phyloP scores from a whole-genome alignment of 306 rosid species.

The Cyclanthera cordifolia region DNA sequence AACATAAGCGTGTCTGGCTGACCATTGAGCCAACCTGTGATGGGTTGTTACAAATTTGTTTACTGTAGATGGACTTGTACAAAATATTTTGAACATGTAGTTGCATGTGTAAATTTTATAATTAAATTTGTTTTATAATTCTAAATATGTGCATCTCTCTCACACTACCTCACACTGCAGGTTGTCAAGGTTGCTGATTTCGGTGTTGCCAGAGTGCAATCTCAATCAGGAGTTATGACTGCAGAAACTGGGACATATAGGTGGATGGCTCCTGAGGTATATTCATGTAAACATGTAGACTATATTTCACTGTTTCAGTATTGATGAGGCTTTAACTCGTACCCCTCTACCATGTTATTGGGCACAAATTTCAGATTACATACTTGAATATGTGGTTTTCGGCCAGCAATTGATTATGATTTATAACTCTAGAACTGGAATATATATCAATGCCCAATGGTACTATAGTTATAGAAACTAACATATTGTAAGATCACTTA shows the following conservation, averaged over 20 bases:
- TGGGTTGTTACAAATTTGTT: not conserved
- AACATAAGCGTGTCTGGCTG: not conserved
- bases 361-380: not conserved
- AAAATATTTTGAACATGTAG: not conserved
- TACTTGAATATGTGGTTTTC: not conserved
- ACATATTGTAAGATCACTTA: not conserved
- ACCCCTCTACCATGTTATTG: not conserved
- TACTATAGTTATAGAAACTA: not conserved
- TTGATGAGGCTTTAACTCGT: not conserved
- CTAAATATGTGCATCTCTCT: not conserved
- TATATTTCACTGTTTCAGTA: not conserved
- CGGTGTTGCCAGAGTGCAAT: slow-evolving; percentile 93
- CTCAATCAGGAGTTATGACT: slow-evolving; percentile 96
- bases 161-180: slow-evolving; percentile 26
- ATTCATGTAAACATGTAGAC: slow-evolving; percentile 9
- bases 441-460: not conserved
- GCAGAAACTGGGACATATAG: slow-evolving; percentile 99
- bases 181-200: slow-evolving; percentile 97
- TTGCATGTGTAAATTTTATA: not conserved
- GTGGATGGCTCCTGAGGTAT: slow-evolving; percentile 99
- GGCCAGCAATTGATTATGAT: not conserved
- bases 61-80: not conserved
- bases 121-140: not conserved
- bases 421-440: not conserved
- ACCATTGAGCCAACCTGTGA: not conserved